Percentiles rank a stretch among this genome's conserved stretches.
Conservation (phyloP, 2,329 filamentous ascomycete species). For the Cladosporium sp. region DNA sequence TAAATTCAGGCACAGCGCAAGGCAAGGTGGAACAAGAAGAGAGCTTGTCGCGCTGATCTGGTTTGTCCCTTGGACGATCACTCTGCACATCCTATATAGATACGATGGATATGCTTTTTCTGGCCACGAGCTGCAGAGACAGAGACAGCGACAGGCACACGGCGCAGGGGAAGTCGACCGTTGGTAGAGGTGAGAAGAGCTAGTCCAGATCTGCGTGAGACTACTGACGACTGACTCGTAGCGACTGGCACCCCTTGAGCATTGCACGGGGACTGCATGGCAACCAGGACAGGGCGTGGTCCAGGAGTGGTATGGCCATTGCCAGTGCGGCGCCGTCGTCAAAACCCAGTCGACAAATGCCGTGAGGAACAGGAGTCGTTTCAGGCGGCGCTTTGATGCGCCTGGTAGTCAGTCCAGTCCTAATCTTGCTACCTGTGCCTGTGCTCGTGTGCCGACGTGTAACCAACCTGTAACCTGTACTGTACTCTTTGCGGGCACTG, state of each 20-base stretch:
- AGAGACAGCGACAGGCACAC: background rate
- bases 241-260: background rate
- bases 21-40: constrained; percentile 8
- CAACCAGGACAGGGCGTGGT: background rate
- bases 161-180: background rate
- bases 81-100: background rate
- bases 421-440: background rate
- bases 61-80: constrained; percentile 1
- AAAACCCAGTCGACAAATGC: background rate
- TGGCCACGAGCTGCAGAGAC: background rate
- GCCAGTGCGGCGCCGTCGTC: background rate
- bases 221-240: background rate
- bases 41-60: background rate
- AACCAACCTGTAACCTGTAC: background rate
- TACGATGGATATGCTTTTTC: background rate
- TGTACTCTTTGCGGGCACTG: background rate
- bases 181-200: background rate
- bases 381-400: background rate
- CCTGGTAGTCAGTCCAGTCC: too few species aligned
- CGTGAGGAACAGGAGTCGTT: constrained; percentile 10
- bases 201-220: constrained; percentile 3
- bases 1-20: background rate
- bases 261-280: background rate
- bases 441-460: background rate
- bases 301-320: background rate